Evolutionary conservation across 495 filamentous ascomycete species (phyloP).

Genomic region (Cladorrhinum samala): DNA sequence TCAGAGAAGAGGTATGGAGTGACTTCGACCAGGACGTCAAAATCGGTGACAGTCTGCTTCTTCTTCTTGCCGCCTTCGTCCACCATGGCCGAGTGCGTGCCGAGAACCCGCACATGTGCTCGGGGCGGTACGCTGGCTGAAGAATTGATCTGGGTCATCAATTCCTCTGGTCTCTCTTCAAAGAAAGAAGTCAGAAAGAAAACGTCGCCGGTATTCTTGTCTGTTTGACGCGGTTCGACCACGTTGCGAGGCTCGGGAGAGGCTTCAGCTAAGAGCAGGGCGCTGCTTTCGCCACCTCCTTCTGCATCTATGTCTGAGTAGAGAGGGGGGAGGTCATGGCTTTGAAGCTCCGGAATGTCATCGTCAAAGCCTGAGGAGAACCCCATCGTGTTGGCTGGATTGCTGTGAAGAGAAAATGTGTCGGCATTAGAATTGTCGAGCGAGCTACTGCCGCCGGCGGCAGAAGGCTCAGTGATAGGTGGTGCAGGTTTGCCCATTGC

Average conservation of each 20-base stretch:
- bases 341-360: conserved; percentile 25
- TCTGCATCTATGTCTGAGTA: conserved; percentile 25
- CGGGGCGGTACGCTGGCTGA: conserved; percentile 41
- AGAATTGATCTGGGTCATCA: conserved; percentile 37
- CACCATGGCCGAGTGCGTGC: conserved; percentile 43
- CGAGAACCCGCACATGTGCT: conserved; percentile 41
- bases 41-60: conserved; percentile 40
- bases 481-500: conserved; percentile 24
- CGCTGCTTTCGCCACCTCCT: conserved; percentile 9
- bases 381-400: conserved; percentile 11
- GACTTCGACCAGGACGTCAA: conserved; percentile 47
- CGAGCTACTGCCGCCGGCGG: conserved; percentile 9
- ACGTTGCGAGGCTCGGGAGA: background rate
- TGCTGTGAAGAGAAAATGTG: conserved; percentile 24
- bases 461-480: background rate
- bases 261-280: conserved; percentile 16
- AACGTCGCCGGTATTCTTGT: conserved; percentile 26
- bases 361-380: conserved; percentile 16
- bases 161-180: conserved; percentile 33
- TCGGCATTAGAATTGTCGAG: conserved; percentile 14
- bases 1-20: conserved; percentile 43
- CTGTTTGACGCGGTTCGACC: conserved; percentile 2
- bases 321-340: conserved; percentile 32
- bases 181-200: conserved; percentile 33
- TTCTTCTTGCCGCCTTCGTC: conserved; percentile 41